Percentiles rank a stretch among this genome's conserved stretches.
Evolutionary conservation across 495 filamentous ascomycete genomes (phyloP).

Genomic region (Hyphodiscus hymeniophilus): DNA sequence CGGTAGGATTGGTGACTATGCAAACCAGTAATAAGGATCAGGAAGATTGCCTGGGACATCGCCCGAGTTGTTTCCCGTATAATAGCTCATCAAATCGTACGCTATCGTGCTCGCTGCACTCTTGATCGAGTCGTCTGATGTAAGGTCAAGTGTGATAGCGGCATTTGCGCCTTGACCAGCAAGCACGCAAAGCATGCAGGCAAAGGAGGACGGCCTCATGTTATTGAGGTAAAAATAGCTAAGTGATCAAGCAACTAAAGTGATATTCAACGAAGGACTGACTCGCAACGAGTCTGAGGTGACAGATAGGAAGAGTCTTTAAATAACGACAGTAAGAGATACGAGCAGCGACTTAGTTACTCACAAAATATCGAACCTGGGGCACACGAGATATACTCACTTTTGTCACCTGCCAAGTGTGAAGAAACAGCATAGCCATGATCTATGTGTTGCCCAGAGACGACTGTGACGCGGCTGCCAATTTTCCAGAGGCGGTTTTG

Average conservation of each 20-base stretch:
- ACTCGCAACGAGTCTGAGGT: not conserved
- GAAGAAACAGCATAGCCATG: not conserved
- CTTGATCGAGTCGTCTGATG: slow-evolving; percentile 46
- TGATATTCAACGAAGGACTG: not conserved
- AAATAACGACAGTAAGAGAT: not conserved
- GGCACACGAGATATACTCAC: too few species aligned
- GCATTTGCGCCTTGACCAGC: slow-evolving; percentile 3
- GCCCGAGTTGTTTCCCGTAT: slow-evolving; percentile 62
- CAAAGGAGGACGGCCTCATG: not conserved
- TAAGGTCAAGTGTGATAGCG: not conserved
- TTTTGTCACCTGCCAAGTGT: not conserved
- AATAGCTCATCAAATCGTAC: slow-evolving; percentile 53
- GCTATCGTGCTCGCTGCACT: slow-evolving; percentile 51
- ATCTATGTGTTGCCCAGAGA: not conserved
- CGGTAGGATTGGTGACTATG: too few species aligned
- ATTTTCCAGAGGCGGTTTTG: not conserved
- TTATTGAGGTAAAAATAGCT: not conserved
- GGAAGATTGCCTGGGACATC: slow-evolving; percentile 52
- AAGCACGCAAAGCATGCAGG: not conserved
- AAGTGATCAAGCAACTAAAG: not conserved
- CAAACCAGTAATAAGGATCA: slow-evolving; percentile 49
- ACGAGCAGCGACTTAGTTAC: not conserved
- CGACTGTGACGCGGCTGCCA: not conserved
- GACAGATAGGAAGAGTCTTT: not conserved
- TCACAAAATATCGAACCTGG: too few species aligned